A percentile compares a stretch with the other conserved stretches of the same genome.
These are phyloP conservation scores for Gonapodya sp. DNA, from an alignment of 192 early-diverging fungal species.

Conservation along the genomic window DNA sequence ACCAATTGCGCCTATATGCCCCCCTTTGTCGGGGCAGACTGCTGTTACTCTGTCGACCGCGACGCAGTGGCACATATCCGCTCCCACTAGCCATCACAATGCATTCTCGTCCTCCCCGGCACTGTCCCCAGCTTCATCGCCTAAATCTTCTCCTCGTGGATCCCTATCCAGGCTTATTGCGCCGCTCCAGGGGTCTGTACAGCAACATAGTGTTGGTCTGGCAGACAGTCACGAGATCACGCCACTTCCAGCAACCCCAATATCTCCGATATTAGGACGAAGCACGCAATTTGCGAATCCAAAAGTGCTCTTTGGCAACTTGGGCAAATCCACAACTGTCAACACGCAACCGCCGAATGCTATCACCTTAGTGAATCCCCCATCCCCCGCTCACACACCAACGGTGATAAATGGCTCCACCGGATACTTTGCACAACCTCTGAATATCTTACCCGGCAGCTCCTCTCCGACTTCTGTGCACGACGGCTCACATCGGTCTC, in stretches of 20 bases:
- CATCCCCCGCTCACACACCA: too few relatives aligned
- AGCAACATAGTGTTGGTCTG: too few relatives aligned
- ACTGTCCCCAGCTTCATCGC: not conserved
- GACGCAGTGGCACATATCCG: too few relatives aligned
- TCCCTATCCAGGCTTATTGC: not conserved
- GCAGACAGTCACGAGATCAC: not conserved
- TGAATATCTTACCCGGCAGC: too few relatives aligned
- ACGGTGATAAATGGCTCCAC: too few relatives aligned
- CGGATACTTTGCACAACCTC: too few relatives aligned
- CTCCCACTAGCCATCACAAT: too few relatives aligned
- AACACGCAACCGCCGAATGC: too few relatives aligned
- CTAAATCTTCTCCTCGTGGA: not conserved
- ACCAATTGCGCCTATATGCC: too few relatives aligned
- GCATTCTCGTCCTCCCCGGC: not conserved
- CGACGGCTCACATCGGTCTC: not conserved
- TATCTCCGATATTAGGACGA: not conserved
- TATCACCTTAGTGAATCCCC: too few relatives aligned
- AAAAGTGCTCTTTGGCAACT: not conserved
- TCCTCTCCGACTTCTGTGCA: not conserved
- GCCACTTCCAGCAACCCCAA: not conserved
- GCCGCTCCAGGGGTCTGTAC: not conserved
- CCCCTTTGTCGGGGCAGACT: too few relatives aligned
- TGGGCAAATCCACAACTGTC: not conserved
- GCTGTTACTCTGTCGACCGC: too few relatives aligned
- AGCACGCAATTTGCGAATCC: not conserved